These are phyloP conservation scores for Yamadazyma tumulicola DNA, from an alignment of 805 yeast genomes.

Conservation along the genomic window DNA sequence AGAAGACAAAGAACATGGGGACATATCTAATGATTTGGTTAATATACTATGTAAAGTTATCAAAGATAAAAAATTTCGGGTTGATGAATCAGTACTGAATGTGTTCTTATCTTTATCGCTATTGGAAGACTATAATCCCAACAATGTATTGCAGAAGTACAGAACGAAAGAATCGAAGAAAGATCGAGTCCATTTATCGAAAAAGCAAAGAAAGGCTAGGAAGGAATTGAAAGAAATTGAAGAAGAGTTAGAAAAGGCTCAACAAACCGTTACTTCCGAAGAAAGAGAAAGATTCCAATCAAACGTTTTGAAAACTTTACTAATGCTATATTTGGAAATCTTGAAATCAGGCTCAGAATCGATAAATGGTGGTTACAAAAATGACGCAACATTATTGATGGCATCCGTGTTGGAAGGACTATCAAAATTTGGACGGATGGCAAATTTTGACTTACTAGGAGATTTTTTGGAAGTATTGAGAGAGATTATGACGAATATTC, in stretches of 20 bases:
- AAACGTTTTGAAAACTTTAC: conserved; percentile 68
- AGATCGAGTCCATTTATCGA: conserved; percentile 87
- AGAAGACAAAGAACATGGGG: conserved; percentile 79
- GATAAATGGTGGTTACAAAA: conserved; percentile 32
- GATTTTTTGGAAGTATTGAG: conserved; percentile 87
- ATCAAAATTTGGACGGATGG: conserved; percentile 86
- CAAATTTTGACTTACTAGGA: conserved; percentile 88
- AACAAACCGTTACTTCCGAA: conserved; percentile 80
- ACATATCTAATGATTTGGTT: conserved; percentile 69
- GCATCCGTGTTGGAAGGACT: conserved; percentile 90
- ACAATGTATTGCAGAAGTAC: conserved; percentile 43
- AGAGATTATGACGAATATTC: conserved; percentile 63
- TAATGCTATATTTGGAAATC: conserved; percentile 74
- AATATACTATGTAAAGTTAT: conserved; percentile 66
- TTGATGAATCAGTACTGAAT: conserved; percentile 79
- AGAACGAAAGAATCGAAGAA: conserved; percentile 57
- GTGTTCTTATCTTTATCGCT: conserved; percentile 65
- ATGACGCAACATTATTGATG: conserved; percentile 53
- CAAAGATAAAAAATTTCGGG: conserved; percentile 68
- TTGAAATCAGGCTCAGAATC: conserved; percentile 45
- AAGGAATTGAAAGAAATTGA: conserved; percentile 87
- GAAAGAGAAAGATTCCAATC: conserved; percentile 85
- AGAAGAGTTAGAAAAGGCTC: conserved; percentile 84
- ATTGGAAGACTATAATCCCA: conserved; percentile 69
- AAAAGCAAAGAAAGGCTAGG: conserved; percentile 80